phyloP scores from a whole-genome alignment of 1,284 basidiomycete species.

The Melampsora abietis-canadensis region DNA sequence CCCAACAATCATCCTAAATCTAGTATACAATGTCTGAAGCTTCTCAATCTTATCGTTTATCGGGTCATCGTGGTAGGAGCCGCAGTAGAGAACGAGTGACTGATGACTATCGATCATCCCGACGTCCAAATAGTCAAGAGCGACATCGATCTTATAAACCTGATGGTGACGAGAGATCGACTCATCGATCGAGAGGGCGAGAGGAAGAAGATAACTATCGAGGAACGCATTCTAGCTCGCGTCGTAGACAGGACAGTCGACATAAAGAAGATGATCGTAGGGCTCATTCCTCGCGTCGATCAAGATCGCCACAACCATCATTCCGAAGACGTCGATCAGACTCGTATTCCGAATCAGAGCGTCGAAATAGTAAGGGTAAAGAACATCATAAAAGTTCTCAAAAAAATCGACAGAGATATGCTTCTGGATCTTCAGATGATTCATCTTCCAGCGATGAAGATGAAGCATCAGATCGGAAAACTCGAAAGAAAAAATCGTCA shows the following conservation, averaged over 20 bases:
- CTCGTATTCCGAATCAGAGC: slow-evolving; percentile 9
- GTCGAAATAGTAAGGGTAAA: background rate
- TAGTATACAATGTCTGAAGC: too few relatives aligned
- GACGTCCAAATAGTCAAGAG: too few relatives aligned
- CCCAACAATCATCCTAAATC: too few relatives aligned
- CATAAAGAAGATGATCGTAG: slow-evolving; percentile 1
- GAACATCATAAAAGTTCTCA: too few relatives aligned
- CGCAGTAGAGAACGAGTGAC: slow-evolving; percentile 14
- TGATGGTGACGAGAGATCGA: too few relatives aligned
- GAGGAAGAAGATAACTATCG: too few relatives aligned
- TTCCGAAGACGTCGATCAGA: slow-evolving; percentile 9
- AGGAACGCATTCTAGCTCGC: background rate
- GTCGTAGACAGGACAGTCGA: slow-evolving; percentile 8
- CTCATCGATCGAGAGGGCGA: too few relatives aligned
- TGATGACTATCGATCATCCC: too few relatives aligned
- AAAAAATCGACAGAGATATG: background rate
- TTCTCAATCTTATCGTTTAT: too few relatives aligned
- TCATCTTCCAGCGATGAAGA: slow-evolving; percentile 1
- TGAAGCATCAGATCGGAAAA: slow-evolving; percentile 13
- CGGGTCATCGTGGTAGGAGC: slow-evolving; percentile 7
- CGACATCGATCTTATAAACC: too few relatives aligned
- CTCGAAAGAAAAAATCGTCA: slow-evolving; percentile 16
- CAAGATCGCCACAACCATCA: background rate
- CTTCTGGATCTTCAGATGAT: slow-evolving; percentile 9
- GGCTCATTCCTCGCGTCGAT: background rate